A percentile compares a stretch with the other conserved stretches of the same genome.
phyloP scores from a whole-genome alignment of 495 filamentous ascomycete genomes.

The Delitschia confertaspora region DNA sequence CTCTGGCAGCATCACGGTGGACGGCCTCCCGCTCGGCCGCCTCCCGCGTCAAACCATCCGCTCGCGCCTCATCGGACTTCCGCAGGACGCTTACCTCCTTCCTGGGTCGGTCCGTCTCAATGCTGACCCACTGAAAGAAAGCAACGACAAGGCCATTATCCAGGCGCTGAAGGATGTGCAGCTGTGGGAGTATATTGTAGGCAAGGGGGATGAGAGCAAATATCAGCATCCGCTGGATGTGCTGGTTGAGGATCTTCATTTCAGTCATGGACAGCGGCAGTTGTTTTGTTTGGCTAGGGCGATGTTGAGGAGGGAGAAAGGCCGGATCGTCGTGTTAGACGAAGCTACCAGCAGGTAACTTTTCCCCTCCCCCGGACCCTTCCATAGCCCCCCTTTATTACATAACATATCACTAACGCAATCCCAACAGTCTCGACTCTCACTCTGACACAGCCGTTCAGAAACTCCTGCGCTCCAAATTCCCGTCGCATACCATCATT shows the following conservation, averaged over 20 bases:
- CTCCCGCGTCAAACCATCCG: conserved; percentile 43
- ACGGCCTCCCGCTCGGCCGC: conserved; percentile 41
- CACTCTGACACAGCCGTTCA: conserved; percentile 12
- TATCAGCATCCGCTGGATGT: conserved; percentile 37
- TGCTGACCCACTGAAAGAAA: conserved; percentile 21
- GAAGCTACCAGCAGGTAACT: conserved; percentile 30
- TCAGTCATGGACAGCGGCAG: conserved; percentile 56
- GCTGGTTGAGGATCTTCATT: conserved; percentile 42
- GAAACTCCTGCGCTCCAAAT: conserved; percentile 12
- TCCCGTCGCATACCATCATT: conserved; percentile 17
- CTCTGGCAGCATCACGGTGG: conserved; percentile 40
- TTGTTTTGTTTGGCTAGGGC: conserved; percentile 57
- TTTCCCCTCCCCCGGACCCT: neutral
- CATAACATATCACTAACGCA: neutral
- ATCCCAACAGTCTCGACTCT: conserved; percentile 13
- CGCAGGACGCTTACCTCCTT: conserved; percentile 52
- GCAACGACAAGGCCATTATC: conserved; percentile 28
- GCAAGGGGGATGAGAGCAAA: conserved; percentile 16
- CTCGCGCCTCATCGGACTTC: conserved; percentile 43
- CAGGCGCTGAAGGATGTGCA: conserved; percentile 23
- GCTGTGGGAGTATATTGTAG: conserved; percentile 37
- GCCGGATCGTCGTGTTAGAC: conserved; percentile 29
- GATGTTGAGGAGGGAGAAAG: conserved; percentile 36
- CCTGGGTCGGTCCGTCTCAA: conserved; percentile 35
- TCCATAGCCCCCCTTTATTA: neutral